Conservation (phyloP, 2,329 filamentous ascomycete genomes). For the Fusarium sp. region DNA sequence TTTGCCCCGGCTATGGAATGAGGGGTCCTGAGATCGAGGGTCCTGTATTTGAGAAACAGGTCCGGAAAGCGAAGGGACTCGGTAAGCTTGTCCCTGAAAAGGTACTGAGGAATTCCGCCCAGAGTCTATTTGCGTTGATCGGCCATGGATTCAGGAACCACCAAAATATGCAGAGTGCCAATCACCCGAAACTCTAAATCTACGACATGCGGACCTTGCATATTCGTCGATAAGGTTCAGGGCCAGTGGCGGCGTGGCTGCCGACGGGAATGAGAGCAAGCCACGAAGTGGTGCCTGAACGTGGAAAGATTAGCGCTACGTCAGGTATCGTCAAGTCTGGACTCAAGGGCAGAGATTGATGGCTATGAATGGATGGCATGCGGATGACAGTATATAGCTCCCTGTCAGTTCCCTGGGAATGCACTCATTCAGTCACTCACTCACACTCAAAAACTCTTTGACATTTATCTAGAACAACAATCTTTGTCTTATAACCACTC, state of each 20-base stretch:
- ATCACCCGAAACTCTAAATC: not conserved
- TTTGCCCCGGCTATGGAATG: slow-evolving; percentile 1
- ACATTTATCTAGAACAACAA: not conserved
- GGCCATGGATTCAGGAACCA: not conserved
- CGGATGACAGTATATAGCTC: not conserved
- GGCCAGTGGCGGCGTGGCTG: slow-evolving; percentile 8
- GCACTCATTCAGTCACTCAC: not conserved
- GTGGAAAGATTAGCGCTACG: not conserved
- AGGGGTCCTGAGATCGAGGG: not conserved
- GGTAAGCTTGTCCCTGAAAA: not conserved
- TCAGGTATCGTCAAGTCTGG: not conserved
- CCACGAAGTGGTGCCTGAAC: not conserved
- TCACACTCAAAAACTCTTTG: not conserved
- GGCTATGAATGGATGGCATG: too few species aligned
- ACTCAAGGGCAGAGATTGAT: not conserved
- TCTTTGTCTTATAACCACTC: not conserved
- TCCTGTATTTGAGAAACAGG: not conserved
- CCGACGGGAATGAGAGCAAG: slow-evolving; percentile 5
- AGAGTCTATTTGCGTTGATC: not conserved
- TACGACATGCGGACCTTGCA: not conserved
- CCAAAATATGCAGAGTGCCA: not conserved
- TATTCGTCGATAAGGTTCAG: not conserved
- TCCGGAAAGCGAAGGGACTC: not conserved
- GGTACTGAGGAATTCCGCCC: not conserved
- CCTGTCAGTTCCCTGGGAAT: not conserved